Percentiles rank a stretch among this genome's conserved stretches.
Evolutionary conservation across 495 filamentous ascomycete genomes (phyloP).

Genomic region (Rhypophila decipiens): DNA sequence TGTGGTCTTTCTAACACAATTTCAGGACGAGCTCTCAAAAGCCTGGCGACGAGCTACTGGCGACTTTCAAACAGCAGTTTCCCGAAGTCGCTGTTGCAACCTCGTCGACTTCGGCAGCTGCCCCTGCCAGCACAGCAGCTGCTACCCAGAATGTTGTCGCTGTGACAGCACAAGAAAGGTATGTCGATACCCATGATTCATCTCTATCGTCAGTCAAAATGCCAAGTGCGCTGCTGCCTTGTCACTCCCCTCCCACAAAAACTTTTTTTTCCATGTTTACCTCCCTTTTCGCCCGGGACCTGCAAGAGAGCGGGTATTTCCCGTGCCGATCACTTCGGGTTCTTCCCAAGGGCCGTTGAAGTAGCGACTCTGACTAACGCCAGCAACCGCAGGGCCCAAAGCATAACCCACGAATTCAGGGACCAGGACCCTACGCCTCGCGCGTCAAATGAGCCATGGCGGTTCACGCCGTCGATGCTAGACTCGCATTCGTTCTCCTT

Average conservation of each 20-base stretch:
- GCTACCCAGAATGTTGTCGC: slow-evolving; percentile 33
- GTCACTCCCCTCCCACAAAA: too few species aligned
- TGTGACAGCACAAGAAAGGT: slow-evolving; percentile 46
- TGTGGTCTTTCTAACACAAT: neutral
- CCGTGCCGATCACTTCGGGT: slow-evolving; percentile 1
- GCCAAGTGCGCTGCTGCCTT: too few species aligned
- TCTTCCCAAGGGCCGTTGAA: neutral
- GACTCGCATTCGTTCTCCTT: slow-evolving; percentile 81
- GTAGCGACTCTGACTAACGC: slow-evolving; percentile 1
- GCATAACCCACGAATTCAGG: slow-evolving; percentile 51
- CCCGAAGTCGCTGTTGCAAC: slow-evolving; percentile 50
- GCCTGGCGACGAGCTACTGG: slow-evolving; percentile 77
- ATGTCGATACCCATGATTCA: slow-evolving; percentile 22
- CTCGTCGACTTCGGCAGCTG: slow-evolving; percentile 24
- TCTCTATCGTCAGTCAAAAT: too few species aligned
- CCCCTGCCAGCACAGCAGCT: slow-evolving; percentile 29
- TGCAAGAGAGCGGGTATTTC: neutral
- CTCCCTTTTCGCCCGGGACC: neutral
- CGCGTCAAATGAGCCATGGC: slow-evolving; percentile 67
- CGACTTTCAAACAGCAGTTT: slow-evolving; percentile 74
- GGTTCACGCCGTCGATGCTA: slow-evolving; percentile 80
- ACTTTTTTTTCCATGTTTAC: neutral
- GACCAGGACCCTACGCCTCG: slow-evolving; percentile 75
- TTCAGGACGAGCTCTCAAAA: slow-evolving; percentile 77
- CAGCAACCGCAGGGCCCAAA: slow-evolving; percentile 26